phyloP scores from a whole-genome alignment of 306 rosid genomes.

The Malus sylvestris region DNA sequence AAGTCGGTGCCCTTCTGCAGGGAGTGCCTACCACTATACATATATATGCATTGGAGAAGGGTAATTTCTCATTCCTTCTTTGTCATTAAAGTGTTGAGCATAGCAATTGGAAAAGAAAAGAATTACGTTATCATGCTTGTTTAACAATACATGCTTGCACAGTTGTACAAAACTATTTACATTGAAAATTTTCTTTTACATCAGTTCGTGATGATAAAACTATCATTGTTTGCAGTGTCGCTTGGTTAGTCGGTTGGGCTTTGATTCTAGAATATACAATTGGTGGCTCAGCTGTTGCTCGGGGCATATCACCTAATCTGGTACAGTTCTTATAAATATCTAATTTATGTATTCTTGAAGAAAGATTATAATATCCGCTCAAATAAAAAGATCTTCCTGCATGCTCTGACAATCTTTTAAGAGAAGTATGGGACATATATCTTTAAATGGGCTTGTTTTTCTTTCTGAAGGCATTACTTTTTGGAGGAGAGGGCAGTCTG shows the following conservation, averaged over 20 bases:
- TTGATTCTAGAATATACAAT: conserved; percentile 82
- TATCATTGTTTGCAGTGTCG: conserved; percentile 50
- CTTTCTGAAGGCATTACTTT: conserved; percentile 54
- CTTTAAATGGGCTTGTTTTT: neutral
- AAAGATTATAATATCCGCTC: neutral
- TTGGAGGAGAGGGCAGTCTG: conserved; percentile 65
- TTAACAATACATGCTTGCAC: neutral
- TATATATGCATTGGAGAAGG: conserved; percentile 96
- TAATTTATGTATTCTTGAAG: neutral
- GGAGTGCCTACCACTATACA: conserved; percentile 96
- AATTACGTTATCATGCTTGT: neutral
- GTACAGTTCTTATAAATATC: conserved; percentile 15
- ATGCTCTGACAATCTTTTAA: neutral
- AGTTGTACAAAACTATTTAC: neutral
- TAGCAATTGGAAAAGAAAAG: neutral
- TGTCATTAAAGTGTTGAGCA: neutral
- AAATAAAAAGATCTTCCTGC: neutral
- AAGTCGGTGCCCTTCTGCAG: conserved; percentile 94
- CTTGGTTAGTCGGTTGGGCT: conserved; percentile 97
- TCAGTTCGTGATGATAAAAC: neutral
- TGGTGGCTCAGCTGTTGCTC: conserved; percentile 85
- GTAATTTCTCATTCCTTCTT: conserved; percentile 25
- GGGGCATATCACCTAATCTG: conserved; percentile 90
- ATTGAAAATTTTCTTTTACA: neutral
- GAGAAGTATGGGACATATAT: neutral